Evolutionary conservation across 805 yeast genomes (phyloP).

Genomic region (Saccharomyces jurei): DNA sequence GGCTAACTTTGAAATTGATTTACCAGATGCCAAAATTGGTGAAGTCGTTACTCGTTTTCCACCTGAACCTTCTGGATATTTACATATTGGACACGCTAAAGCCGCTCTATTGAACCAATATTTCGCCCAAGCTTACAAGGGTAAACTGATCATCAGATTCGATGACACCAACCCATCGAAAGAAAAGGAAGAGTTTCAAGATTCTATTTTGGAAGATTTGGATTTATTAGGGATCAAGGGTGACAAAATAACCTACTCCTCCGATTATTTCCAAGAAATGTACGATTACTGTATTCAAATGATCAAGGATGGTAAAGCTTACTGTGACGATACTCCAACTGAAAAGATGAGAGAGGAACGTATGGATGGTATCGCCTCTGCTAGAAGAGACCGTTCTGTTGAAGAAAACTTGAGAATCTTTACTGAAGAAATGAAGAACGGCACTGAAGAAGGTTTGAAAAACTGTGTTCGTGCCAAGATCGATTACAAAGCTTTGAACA

Average conservation of each 20-base stretch:
- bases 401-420: slow-evolving; percentile 87
- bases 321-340: slow-evolving; percentile 92
- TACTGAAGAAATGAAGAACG: slow-evolving; percentile 86
- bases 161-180: slow-evolving; percentile 98
- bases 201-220: slow-evolving; percentile 89
- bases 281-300: slow-evolving; percentile 74
- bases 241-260: slow-evolving; percentile 78
- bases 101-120: slow-evolving; percentile 96
- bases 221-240: slow-evolving; percentile 87
- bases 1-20: slow-evolving; percentile 90
- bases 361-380: slow-evolving; percentile 91
- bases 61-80: slow-evolving; percentile 96
- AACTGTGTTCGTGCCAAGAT: slow-evolving; percentile 96
- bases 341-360: slow-evolving; percentile 98
- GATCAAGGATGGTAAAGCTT: slow-evolving; percentile 94
- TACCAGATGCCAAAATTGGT: slow-evolving; percentile 86
- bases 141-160: slow-evolving; percentile 91
- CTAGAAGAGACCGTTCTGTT: slow-evolving; percentile 83
- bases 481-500: slow-evolving; percentile 83
- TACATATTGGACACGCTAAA: slow-evolving; percentile 97
- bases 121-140: slow-evolving; percentile 92
- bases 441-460: slow-evolving; percentile 85
- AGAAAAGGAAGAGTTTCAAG: slow-evolving; percentile 91
- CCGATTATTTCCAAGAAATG: slow-evolving; percentile 90
- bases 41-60: slow-evolving; percentile 98